Evolutionary conservation across 768 basidiomycete genomes (phyloP), one percentile per base, ranked within the genome.

Genomic region (Paxillus rubicundulus): DNA sequence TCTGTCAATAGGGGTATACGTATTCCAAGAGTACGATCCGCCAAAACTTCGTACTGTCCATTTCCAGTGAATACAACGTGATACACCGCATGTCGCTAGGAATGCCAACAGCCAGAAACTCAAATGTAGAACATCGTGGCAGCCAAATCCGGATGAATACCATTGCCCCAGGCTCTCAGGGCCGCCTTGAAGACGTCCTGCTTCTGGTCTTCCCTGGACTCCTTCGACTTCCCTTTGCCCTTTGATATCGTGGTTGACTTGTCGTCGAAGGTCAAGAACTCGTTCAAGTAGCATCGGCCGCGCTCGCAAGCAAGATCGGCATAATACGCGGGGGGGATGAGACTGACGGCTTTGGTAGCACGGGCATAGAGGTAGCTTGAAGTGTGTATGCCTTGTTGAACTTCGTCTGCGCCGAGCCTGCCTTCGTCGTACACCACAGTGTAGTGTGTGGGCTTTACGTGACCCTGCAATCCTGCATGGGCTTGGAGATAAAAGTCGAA

Each of bases 301-400:
- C 90, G 74, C 68, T 92, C 89, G 64, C 89, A 91, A 1, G 88
- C 90, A 46, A 92, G 69, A 68, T 92, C 89, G 7, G 88, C 86
- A 59, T 89, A 90, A 62, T 89, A 89, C 0, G 89, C 89, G 0
- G 89, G 79, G 0, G 90, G 89, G 10, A 91, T 77, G 20, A 92
- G 72, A 62, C 87, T 89, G 28, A 94, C 92, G 0, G 89, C 86
- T 60, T 88, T 86, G 3, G 89, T 94, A 1, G 90, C 89, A 4
- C 91, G 80, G 1, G 86, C 89, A 58, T 89, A 94, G 13, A 89
- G 73, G 61, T 91, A 92, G 59, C 82, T 83, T 13, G 76, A 69
- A 49, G 82, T 74, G 61, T 92, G 80, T 0, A 87, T 82, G 2
- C 89, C 85, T 53, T 83, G 75, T 63, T 93, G 91, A 10, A 92